Evolutionary conservation across 768 basidiomycete genomes (phyloP), one percentile per base, ranked within the genome.

Genomic region (Rhodotorula sphaerocarpa): DNA sequence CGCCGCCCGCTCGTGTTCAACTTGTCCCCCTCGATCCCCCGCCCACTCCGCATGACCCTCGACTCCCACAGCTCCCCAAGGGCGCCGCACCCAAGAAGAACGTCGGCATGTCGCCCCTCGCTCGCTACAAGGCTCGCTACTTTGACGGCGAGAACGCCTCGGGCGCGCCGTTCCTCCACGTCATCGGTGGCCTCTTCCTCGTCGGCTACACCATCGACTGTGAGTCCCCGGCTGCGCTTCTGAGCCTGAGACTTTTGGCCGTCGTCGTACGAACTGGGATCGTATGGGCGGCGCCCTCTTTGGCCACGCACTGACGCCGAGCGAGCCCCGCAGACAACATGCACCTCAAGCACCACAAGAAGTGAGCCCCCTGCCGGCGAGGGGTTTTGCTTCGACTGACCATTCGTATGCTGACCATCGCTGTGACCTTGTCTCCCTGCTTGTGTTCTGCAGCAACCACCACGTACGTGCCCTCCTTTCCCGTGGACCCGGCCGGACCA

Each of bases 101-200:
- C 33, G 59, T 60, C 31, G 65, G 74, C 80, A 43, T 78, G 83
- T 25, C 78, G 80, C 56, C 77, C 77, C 57, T 77, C 74, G 61
- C 74, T 27, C 88, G 90, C 27, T 79, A 93, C 72, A 87, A 87
- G 76, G 87, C 76, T 48, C 80, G 84, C 48, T 88, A 80, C 78
- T 90, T 91, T 76, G 83, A 81, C 70, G 91, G 89, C 66, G 83
- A 84, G 77, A 93, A 89, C 75, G 91, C 89, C 44, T 86, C 84
- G 2, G 61, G 58, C 18, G 63, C 61, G 47, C 87, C 87, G 27
- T 72, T 87, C 45, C 81, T 83, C 55, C 81, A 77, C 70, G 77
- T 82, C 66, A 82, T 89, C 67, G 76, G 81, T 48, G 81, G 80
- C 39, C 74, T 91, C 34, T 87, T 90, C 75, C 80, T 79, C 57